Percentiles rank a stretch among this genome's conserved stretches.
Evolutionary conservation across 2,329 filamentous ascomycete species (phyloP).

Genomic region (Dactylellina sp.): DNA sequence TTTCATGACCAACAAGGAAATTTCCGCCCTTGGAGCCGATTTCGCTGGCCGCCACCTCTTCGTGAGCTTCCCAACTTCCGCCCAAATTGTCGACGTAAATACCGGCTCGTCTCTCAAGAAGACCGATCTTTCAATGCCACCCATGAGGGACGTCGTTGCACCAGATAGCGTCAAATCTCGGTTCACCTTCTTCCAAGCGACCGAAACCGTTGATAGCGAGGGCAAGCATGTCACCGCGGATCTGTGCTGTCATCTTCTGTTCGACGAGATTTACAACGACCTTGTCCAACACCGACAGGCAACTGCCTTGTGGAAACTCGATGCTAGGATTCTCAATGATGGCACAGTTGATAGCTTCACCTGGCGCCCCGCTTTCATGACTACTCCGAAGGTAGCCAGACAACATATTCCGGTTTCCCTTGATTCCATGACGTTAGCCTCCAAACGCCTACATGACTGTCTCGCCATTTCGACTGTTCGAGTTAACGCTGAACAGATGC

Average conservation of each 20-base stretch:
- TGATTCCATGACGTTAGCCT: conserved; percentile 29
- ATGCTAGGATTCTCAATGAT: conserved; percentile 29
- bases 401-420: conserved; percentile 40
- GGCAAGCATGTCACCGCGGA: conserved; percentile 36
- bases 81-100: conserved; percentile 44
- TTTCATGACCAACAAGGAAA: conserved; percentile 33
- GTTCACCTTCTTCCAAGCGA: conserved; percentile 41
- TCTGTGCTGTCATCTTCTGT: conserved; percentile 48
- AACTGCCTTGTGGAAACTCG: conserved; percentile 45
- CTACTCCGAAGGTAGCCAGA: conserved; percentile 38
- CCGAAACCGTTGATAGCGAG: conserved; percentile 14
- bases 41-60: conserved; percentile 40
- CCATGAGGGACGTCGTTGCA: conserved; percentile 32
- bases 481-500: conserved; percentile 52
- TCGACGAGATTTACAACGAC: conserved; percentile 45
- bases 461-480: conserved; percentile 48
- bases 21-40: conserved; percentile 42
- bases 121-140: conserved; percentile 48
- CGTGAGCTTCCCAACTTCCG: conserved; percentile 40
- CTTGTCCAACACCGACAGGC: conserved; percentile 51
- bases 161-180: conserved; percentile 23
- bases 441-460: conserved; percentile 47
- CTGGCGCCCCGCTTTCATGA: conserved; percentile 52
- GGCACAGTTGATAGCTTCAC: conserved; percentile 18
- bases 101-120: conserved; percentile 45